Conservation (phyloP, 2,329 filamentous ascomycete genomes). For the Hansfordia pulvinata region DNA sequence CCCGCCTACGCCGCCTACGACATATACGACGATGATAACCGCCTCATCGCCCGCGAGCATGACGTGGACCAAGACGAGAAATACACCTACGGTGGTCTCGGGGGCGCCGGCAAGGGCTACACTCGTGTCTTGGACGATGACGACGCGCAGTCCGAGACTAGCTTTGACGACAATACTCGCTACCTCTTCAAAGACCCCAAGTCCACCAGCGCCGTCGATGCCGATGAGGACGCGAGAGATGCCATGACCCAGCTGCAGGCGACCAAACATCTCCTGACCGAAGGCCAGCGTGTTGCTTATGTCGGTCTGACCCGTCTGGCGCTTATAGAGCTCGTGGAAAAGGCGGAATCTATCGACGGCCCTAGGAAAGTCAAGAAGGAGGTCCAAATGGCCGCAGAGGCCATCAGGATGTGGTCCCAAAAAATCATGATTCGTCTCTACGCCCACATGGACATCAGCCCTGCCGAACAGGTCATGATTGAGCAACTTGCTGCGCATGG, state of each 20-base stretch:
- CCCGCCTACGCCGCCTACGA: slow-evolving; percentile 85
- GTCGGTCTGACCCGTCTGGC: slow-evolving; percentile 79
- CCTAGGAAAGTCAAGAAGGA: slow-evolving; percentile 61
- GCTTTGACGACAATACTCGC: slow-evolving; percentile 92
- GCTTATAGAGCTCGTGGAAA: slow-evolving; percentile 63
- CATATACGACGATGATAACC: slow-evolving; percentile 90
- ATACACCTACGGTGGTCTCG: slow-evolving; percentile 62
- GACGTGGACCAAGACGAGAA: slow-evolving; percentile 52
- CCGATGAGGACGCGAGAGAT: slow-evolving; percentile 75
- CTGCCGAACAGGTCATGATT: slow-evolving; percentile 93
- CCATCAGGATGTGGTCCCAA: slow-evolving; percentile 90
- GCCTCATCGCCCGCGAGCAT: slow-evolving; percentile 70
- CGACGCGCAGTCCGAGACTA: slow-evolving; percentile 84
- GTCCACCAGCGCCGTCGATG: slow-evolving; percentile 44
- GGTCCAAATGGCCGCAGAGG: slow-evolving; percentile 55
- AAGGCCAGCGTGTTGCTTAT: slow-evolving; percentile 91
- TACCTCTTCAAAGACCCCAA: slow-evolving; percentile 77
- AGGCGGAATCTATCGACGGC: slow-evolving; percentile 44
- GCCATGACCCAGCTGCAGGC: slow-evolving; percentile 83
- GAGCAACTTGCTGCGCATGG: slow-evolving; percentile 92
- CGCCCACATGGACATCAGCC: slow-evolving; percentile 88
- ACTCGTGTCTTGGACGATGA: slow-evolving; percentile 92
- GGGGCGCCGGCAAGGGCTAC: slow-evolving; percentile 88
- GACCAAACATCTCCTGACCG: slow-evolving; percentile 88
- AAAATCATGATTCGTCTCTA: slow-evolving; percentile 97